Evolutionary conservation across 2,329 filamentous ascomycete genomes (phyloP), one percentile per base, ranked within the genome.

Genomic region (Phialemonium atrogriseum): DNA sequence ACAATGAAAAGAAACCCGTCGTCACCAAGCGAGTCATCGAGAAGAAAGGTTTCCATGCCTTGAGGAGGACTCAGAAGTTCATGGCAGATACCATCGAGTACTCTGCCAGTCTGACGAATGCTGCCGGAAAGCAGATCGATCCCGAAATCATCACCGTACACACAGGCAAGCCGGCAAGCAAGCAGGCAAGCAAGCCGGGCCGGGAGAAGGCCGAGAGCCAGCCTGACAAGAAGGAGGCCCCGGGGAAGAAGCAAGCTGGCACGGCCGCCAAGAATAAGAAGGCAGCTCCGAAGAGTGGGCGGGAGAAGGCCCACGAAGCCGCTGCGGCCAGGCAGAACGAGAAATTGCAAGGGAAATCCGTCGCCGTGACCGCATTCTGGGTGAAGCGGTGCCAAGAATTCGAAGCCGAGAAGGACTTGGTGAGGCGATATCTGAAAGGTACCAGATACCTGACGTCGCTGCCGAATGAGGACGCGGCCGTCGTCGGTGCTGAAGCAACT

Each of bases 11-110:
- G 42, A 65, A 60, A 16, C 59, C 64, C 1, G 41, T 76, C 4
- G 63, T 70, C 16, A 42, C 49, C 2, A 67, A 62, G 33, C 32
- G 33, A 5, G 23, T 33, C 5, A 42, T 41, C 1, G 51, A 45
- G 19, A 34, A 43, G 7, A 47, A 41, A 10, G 51, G 42, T 2
- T 55, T 46, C 27, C 53, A 37, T 16, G 51, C 62, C 6, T 54
- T 51, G 32, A 66, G 58, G 39, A 59, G 58, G 32, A 76, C 80
- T 26, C 80, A 86, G 44, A 64, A 61, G 31, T 77, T 74, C 46
- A 80, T 83, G 70, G 67, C 70, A 2, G 77, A 83, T 36, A 81
- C 81, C 54, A 66, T 68, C 17, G 62, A 66, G 2, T 87, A 86
- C 48, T 77, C 82, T 2, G 77, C 76, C 10, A 84, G 78, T 51